These are phyloP conservation scores for Aspergillus latus DNA, from an alignment of 2,329 filamentous ascomycete genomes.

Conservation along the genomic window DNA sequence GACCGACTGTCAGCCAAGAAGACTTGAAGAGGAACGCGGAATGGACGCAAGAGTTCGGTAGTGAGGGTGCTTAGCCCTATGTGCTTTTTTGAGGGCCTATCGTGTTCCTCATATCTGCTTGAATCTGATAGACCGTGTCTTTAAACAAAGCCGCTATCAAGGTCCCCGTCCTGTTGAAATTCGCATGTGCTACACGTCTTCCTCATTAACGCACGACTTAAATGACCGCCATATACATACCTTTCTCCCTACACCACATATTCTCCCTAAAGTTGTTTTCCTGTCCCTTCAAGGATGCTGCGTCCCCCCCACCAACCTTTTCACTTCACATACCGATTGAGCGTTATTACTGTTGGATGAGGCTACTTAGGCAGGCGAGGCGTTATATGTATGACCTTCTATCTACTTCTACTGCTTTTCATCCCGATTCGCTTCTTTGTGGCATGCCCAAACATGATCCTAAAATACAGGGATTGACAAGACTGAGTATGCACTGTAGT, in stretches of 20 bases:
- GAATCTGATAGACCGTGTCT: conserved; percentile 10
- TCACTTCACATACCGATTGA: conserved; percentile 25
- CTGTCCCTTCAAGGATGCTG: background rate
- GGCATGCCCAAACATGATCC: background rate
- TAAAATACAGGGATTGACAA: background rate
- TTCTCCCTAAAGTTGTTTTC: no score
- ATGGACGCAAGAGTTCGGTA: conserved; percentile 96
- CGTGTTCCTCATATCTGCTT: conserved; percentile 6
- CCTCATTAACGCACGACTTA: background rate
- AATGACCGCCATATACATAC: background rate
- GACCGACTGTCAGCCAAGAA: conserved; percentile 85
- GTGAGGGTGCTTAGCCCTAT: conserved; percentile 66
- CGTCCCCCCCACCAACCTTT: conserved; percentile 1
- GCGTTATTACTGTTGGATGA: conserved; percentile 24
- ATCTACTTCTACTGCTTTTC: conserved; percentile 1
- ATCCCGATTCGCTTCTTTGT: conserved; percentile 18
- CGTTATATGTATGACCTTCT: conserved; percentile 24
- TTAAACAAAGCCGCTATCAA: background rate
- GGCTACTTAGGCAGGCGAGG: conserved; percentile 30
- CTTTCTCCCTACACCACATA: background rate
- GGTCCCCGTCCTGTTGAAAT: background rate
- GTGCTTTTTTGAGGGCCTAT: background rate
- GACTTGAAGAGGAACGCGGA: conserved; percentile 83
- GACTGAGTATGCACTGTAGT: background rate
- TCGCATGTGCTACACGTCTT: background rate